phyloP scores from a whole-genome alignment of 805 yeast species.

The Starmerella stigmatis region DNA sequence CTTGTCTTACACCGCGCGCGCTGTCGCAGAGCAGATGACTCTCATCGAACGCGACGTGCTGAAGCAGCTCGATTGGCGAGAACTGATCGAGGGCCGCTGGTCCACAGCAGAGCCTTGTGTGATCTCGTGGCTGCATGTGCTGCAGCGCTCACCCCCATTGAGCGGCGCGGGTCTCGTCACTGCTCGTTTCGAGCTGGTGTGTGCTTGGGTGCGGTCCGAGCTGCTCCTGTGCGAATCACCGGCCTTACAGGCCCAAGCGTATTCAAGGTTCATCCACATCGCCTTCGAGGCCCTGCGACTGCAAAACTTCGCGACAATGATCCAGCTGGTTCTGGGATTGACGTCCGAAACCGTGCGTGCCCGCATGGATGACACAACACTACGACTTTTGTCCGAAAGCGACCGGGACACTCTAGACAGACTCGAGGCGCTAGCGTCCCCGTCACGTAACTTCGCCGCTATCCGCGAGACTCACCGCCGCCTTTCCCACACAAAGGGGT shows the following conservation, averaged over 20 bases:
- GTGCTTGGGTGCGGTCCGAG: slow-evolving; percentile 87
- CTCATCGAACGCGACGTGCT: slow-evolving; percentile 75
- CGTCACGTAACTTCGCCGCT: slow-evolving; percentile 58
- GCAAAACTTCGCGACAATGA: slow-evolving; percentile 78
- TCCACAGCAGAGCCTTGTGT: slow-evolving; percentile 42
- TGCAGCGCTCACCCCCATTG: slow-evolving; percentile 36
- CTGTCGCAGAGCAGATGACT: slow-evolving; percentile 73
- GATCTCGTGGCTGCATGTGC: slow-evolving; percentile 72
- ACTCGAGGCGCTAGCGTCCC: slow-evolving; percentile 61
- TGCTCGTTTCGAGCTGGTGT: slow-evolving; percentile 76
- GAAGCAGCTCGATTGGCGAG: slow-evolving; percentile 85
- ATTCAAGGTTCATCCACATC: slow-evolving; percentile 79
- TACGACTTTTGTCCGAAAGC: slow-evolving; percentile 63
- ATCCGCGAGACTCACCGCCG: slow-evolving; percentile 55
- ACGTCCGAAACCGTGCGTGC: slow-evolving; percentile 39
- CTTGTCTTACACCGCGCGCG: slow-evolving; percentile 54
- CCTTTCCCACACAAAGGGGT: slow-evolving; percentile 56
- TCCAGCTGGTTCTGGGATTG: slow-evolving; percentile 77
- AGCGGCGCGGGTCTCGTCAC: slow-evolving; percentile 69
- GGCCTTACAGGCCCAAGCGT: slow-evolving; percentile 51
- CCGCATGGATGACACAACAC: slow-evolving; percentile 52
- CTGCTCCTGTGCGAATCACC: slow-evolving; percentile 56
- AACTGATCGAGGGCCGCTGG: slow-evolving; percentile 68
- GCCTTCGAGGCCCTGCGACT: slow-evolving; percentile 61
- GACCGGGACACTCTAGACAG: slow-evolving; percentile 58